Conservation (phyloP, 2,329 filamentous ascomycete species). For the Aspergillus ustus region DNA sequence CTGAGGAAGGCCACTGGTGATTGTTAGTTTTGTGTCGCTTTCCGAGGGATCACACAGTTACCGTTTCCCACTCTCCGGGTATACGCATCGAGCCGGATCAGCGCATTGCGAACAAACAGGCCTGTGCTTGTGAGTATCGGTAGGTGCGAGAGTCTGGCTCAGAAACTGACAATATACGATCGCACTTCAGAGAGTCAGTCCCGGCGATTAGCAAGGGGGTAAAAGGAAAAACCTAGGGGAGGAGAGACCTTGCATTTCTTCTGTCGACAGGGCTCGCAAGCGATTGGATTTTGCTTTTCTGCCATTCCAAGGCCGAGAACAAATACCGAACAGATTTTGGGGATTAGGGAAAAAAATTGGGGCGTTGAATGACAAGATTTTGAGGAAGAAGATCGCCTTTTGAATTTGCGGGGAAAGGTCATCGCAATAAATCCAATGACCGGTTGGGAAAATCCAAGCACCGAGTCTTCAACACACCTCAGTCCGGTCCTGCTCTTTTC, state of each 20-base stretch:
- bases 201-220: background rate
- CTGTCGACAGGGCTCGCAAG: conserved; percentile 26
- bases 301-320: background rate
- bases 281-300: conserved; percentile 24
- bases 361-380: background rate
- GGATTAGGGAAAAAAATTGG: background rate
- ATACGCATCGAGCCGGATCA: conserved; percentile 21
- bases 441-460: conserved; percentile 13
- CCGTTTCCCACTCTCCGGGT: conserved; percentile 27
- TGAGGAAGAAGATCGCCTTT: background rate
- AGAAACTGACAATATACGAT: conserved; percentile 22
- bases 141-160: background rate
- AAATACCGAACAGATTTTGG: background rate
- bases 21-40: background rate
- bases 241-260: conserved; percentile 26
- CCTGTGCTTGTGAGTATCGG: conserved; percentile 16
- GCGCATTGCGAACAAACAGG: conserved; percentile 24
- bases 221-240: background rate
- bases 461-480: conserved; percentile 7
- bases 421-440: background rate
- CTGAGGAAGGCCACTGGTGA: conserved; percentile 25
- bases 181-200: conserved; percentile 17
- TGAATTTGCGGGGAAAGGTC: conserved; percentile 7
- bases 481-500: background rate
- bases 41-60: background rate